Percentiles rank a stretch among this genome's conserved stretches.
These are phyloP conservation scores for Alternaria brassicae DNA, from an alignment of 2,329 filamentous ascomycete species.

Conservation along the genomic window DNA sequence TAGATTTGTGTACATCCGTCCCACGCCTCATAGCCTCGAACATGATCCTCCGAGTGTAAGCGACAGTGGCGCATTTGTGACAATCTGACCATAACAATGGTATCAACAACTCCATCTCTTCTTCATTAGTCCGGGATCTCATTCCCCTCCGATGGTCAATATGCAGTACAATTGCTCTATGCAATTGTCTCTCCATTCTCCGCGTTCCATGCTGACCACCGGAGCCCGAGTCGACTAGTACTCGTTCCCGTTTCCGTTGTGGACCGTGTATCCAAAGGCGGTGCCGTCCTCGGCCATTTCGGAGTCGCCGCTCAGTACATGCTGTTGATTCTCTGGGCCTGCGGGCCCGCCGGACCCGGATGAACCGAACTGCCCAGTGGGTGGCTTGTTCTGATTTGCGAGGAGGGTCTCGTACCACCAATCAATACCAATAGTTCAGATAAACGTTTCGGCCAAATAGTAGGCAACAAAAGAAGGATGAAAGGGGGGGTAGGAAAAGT, in stretches of 20 bases:
- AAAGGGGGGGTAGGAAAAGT: conserved; percentile 34
- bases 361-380: conserved; percentile 51
- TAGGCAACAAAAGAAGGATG: conserved; percentile 48
- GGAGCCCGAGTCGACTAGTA: conserved; percentile 43
- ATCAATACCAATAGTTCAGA: conserved; percentile 61
- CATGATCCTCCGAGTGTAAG: conserved; percentile 7
- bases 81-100: conserved; percentile 29
- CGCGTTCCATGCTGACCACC: conserved; percentile 14
- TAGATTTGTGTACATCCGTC: conserved; percentile 1
- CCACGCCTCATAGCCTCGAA: conserved; percentile 4
- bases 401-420: conserved; percentile 76
- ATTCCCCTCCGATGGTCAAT: conserved; percentile 25
- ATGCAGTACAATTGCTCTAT: conserved; percentile 19
- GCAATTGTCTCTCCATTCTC: conserved; percentile 9
- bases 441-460: conserved; percentile 51
- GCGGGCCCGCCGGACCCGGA: conserved; percentile 44
- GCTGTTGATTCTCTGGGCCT: conserved; percentile 51
- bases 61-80: conserved; percentile 11
- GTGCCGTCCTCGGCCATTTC: conserved; percentile 54
- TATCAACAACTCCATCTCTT: conserved; percentile 3
- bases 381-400: conserved; percentile 69
- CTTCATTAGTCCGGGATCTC: neutral
- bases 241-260: conserved; percentile 52
- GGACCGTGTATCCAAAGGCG: conserved; percentile 51
- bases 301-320: conserved; percentile 54